Percentiles rank a stretch among this genome's conserved stretches.
Conservation (phyloP, 345 rosid species). For the Cardiospermum halicacabum region DNA sequence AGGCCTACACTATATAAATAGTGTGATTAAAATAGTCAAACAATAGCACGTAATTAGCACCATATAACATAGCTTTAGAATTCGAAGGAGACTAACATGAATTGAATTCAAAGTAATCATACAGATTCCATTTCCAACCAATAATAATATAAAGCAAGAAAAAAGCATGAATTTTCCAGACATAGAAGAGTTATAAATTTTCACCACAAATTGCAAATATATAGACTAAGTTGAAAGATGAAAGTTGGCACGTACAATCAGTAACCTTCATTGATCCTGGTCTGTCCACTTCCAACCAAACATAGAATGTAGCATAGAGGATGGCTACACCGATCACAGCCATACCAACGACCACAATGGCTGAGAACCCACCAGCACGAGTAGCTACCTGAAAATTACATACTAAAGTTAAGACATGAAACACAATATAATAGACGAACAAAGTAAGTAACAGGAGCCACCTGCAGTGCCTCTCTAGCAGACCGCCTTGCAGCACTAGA, state of each 20-base stretch:
- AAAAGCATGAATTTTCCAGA: neutral
- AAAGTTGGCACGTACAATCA: constrained; percentile 59
- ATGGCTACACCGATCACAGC: constrained; percentile 96
- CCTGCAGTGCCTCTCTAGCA: constrained; percentile 99
- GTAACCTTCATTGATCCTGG: constrained; percentile 89
- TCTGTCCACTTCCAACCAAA: constrained; percentile 80
- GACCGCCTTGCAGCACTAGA: constrained; percentile 99
- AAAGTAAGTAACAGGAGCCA: constrained; percentile 25
- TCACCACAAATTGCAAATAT: neutral
- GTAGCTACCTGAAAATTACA: constrained; percentile 64
- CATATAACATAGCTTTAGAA: neutral
- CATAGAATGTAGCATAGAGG: constrained; percentile 89
- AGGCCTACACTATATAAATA: too few relatives aligned
- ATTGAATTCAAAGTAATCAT: neutral
- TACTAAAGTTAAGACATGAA: constrained; percentile 22
- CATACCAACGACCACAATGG: constrained; percentile 98
- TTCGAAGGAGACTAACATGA: neutral
- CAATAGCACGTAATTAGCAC: neutral
- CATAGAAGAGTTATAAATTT: neutral
- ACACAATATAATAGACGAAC: constrained; percentile 15
- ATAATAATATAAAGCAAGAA: neutral
- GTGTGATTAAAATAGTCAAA: too few relatives aligned
- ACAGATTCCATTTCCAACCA: constrained; percentile 6
- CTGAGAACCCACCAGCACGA: constrained; percentile 99
- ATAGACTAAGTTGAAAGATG: constrained; percentile 12